phyloP scores from a whole-genome alignment of 495 filamentous ascomycete genomes.

The Amniculicola lignicola region DNA sequence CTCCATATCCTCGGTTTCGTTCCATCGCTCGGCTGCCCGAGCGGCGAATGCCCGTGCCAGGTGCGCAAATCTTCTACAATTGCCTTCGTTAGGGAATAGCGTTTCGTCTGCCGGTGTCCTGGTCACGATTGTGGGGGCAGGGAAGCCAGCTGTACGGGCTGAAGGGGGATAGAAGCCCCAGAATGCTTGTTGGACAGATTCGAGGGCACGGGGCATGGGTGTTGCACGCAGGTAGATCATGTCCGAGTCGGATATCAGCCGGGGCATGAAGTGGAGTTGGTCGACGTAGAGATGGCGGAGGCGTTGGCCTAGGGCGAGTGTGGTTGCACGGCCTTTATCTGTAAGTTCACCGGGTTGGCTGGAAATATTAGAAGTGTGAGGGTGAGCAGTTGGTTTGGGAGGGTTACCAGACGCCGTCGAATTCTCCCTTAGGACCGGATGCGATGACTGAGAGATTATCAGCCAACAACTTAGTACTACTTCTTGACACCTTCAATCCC shows the following conservation, averaged over 20 bases:
- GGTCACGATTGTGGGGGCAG: constrained; percentile 69
- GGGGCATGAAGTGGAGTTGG: constrained; percentile 79
- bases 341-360: constrained; percentile 83
- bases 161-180: constrained; percentile 79
- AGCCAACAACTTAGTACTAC: neutral
- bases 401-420: constrained; percentile 68
- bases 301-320: constrained; percentile 72
- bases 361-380: neutral
- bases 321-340: constrained; percentile 79
- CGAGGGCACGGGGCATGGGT: constrained; percentile 77
- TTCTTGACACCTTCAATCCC: too few relatives aligned
- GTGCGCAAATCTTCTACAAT: constrained; percentile 79
- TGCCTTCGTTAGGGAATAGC: constrained; percentile 83
- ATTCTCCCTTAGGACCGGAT: constrained; percentile 60
- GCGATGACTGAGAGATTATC: constrained; percentile 61
- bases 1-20: constrained; percentile 74
- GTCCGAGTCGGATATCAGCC: constrained; percentile 59
- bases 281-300: constrained; percentile 83
- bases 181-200: constrained; percentile 87
- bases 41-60: constrained; percentile 78
- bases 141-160: constrained; percentile 62
- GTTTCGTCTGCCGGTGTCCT: constrained; percentile 78
- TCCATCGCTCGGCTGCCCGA: constrained; percentile 76
- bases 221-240: constrained; percentile 83
- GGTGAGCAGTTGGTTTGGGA: neutral